These are phyloP conservation scores for Beauveria brongniartii DNA, from an alignment of 2,329 filamentous ascomycete species.

Conservation along the genomic window DNA sequence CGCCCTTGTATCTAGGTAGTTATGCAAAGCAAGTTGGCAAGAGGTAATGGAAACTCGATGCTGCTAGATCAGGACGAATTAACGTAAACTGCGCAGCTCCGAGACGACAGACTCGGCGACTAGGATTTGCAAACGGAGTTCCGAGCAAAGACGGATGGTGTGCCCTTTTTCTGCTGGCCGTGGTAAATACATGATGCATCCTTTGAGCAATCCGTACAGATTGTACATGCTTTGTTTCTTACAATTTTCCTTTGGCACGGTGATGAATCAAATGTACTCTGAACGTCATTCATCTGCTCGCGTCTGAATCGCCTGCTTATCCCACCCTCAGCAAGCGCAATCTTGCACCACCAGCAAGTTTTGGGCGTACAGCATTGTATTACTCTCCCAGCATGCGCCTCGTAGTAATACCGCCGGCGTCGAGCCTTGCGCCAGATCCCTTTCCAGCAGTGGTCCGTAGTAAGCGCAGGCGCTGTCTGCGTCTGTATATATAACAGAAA, in stretches of 20 bases:
- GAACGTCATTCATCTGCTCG: background rate
- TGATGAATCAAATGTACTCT: background rate
- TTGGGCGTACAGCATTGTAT: background rate
- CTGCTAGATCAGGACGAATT: background rate
- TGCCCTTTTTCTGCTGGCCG: too few species aligned
- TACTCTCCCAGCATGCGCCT: constrained; percentile 5
- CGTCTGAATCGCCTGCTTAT: background rate
- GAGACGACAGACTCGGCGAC: background rate
- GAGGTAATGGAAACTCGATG: constrained; percentile 8
- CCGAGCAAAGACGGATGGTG: background rate
- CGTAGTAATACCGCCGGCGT: constrained; percentile 1
- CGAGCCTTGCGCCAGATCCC: too few species aligned
- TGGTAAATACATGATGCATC: too few species aligned
- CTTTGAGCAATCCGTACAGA: too few species aligned
- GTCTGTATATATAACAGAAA: background rate
- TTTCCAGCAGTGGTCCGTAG: background rate
- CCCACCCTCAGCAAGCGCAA: background rate
- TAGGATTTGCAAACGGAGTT: background rate
- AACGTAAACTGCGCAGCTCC: background rate
- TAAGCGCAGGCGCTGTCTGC: constrained; percentile 1
- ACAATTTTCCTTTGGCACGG: background rate
- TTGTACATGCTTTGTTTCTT: too few species aligned
- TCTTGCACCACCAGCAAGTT: background rate
- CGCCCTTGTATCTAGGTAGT: too few species aligned
- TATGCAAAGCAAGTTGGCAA: background rate